Base-by-base conservation (phyloP, 2,329 filamentous ascomycete genomes). In the Fusarium austroafricanum region DNA sequence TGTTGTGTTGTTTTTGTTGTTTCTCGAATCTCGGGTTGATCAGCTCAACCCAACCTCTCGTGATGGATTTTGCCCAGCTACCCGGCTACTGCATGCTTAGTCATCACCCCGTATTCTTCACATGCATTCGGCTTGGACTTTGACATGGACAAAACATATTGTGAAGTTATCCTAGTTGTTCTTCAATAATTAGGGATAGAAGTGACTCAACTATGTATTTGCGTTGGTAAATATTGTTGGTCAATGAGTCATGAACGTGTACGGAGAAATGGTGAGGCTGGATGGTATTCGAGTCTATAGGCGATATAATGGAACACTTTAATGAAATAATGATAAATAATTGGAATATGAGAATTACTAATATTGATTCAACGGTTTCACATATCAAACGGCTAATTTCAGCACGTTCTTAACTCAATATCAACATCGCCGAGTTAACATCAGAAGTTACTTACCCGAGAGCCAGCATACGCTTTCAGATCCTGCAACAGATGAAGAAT, bases 41-140 rank as follows among this genome's bases (percentile, higher is more conserved):
- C 47, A 18, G 52, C 20, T 44, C 35, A 26, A 29, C 53, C 65
- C 67, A 54, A 55, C 47, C 46, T 59, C 51, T 54, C 20, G 15
- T 43, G 49, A 44, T 50, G 50, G 55, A 54, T 68, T 68, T 68
- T 44, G n/a, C n/a, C n/a, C n/a, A n/a, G n/a, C n/a, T 53, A 31
- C 28, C 26, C 28, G 52, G 21, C 43, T 29, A 35, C 40, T 61
- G 39, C 40, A 51, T 9, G 66, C 63, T 70, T 65, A 70, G 54
- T 61, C 55, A 70, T 58, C 67, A 15, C 44, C 40, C 42, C 40
- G 23, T 17, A 23, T 62, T 62, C 42, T 62, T 62, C 42, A 62
- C 59, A 62, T 62, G 42, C 18, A 28, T 18, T 5, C 3, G 21
- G 31, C 28, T 26, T 31, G 31, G 7, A n/a, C 15, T n/a, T 35